A percentile compares a stretch with the other conserved stretches of the same genome.
Evolutionary conservation across 495 filamentous ascomycete species (phyloP).

Genomic region (Annulohypoxylon bovei): DNA sequence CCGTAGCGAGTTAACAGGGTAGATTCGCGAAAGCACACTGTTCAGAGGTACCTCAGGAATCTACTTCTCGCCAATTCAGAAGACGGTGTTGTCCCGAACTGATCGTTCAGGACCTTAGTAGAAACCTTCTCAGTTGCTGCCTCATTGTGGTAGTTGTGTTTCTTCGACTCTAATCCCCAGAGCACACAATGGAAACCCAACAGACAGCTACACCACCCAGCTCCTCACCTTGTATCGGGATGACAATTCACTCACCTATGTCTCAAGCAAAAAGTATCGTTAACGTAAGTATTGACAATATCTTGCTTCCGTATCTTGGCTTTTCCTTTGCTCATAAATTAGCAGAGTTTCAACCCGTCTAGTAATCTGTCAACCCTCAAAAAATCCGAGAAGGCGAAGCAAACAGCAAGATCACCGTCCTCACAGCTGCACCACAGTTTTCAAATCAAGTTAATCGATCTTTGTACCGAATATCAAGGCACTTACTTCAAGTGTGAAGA

Average conservation of each 20-base stretch:
- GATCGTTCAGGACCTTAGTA: not conserved
- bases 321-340: not conserved
- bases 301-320: not conserved
- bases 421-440: not conserved
- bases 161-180: not conserved
- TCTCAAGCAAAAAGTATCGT: not conserved
- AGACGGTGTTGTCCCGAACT: not conserved
- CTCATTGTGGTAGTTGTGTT: not conserved
- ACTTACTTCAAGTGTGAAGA: slow-evolving; percentile 2
- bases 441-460: not conserved
- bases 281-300: not conserved
- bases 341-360: not conserved
- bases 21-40: not conserved
- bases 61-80: too few relatives aligned
- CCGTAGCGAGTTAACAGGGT: not conserved
- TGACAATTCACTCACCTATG: not conserved
- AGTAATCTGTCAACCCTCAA: not conserved
- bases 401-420: too few relatives aligned
- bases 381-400: not conserved
- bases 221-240: not conserved
- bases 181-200: not conserved
- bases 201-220: not conserved
- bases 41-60: not conserved
- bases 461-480: not conserved
- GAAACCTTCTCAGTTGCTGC: not conserved